Percentiles rank a stretch among this genome's conserved stretches.
phyloP scores from a whole-genome alignment of 2,329 filamentous ascomycete species.

The Penicillium sp. region DNA sequence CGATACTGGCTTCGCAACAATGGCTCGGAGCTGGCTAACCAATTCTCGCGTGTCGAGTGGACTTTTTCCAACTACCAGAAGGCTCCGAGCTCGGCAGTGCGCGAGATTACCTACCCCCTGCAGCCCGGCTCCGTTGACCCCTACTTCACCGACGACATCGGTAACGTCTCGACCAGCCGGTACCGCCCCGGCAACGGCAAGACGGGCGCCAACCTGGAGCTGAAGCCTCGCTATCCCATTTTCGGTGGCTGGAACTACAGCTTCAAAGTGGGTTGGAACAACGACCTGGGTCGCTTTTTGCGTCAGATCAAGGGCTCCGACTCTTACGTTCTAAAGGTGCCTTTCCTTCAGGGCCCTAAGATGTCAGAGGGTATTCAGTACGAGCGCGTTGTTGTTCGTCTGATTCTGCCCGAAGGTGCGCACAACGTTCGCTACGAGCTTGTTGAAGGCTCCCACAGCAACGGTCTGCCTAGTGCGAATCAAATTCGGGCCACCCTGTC shows the following conservation, averaged over 20 bases:
- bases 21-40: constrained; percentile 71
- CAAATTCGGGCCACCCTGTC: constrained; percentile 56
- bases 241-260: constrained; percentile 99
- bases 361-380: constrained; percentile 83
- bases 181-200: constrained; percentile 60
- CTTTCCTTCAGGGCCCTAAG: constrained; percentile 90
- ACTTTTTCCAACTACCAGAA: constrained; percentile 71
- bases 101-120: constrained; percentile 77
- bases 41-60: constrained; percentile 77
- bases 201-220: constrained; percentile 68
- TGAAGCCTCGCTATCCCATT: constrained; percentile 92
- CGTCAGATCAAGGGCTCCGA: constrained; percentile 60
- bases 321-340: constrained; percentile 82
- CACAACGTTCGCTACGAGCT: constrained; percentile 63
- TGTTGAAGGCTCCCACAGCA: constrained; percentile 64
- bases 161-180: constrained; percentile 90
- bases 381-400: constrained; percentile 71
- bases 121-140: constrained; percentile 76
- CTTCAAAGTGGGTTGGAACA: constrained; percentile 95
- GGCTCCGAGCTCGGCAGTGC: constrained; percentile 73
- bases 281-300: constrained; percentile 73
- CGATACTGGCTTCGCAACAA: constrained; percentile 84
- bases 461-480: constrained; percentile 64
- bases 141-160: constrained; percentile 95
- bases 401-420: constrained; percentile 89